Evolutionary conservation across 306 rosid genomes (phyloP).

Genomic region (Psophocarpus tetragonolobus): DNA sequence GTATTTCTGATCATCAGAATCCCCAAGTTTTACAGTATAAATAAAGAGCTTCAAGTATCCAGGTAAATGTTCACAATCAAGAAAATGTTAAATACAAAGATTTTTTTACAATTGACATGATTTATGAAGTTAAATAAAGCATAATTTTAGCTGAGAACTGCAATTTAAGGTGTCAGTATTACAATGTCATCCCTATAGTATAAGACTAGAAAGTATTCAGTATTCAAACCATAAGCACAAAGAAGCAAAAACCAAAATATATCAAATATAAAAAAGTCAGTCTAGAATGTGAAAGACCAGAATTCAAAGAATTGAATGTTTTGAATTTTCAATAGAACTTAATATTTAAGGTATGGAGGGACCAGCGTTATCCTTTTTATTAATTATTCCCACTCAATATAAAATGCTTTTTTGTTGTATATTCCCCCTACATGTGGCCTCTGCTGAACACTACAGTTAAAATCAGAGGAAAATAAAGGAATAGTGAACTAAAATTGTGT

Average conservation of each 20-base stretch:
- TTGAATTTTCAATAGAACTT: constrained; percentile 6
- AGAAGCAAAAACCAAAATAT: constrained; percentile 19
- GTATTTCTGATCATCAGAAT: constrained; percentile 32
- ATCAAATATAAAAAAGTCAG: background rate
- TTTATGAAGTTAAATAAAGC: constrained; percentile 16
- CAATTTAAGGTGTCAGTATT: constrained; percentile 1
- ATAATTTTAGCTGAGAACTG: constrained; percentile 1
- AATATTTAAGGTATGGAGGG: background rate
- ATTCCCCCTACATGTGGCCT: constrained; percentile 14
- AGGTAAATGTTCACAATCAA: constrained; percentile 29
- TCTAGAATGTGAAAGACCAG: constrained; percentile 20
- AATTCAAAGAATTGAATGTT: background rate
- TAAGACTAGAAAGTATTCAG: constrained; percentile 24
- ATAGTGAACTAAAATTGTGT: no score
- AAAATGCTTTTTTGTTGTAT: constrained; percentile 18
- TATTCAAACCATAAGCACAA: constrained; percentile 21
- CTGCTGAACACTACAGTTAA: constrained; percentile 30
- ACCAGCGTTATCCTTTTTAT: background rate
- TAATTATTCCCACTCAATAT: background rate
- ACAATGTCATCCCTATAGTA: background rate
- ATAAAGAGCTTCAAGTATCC: constrained; percentile 38
- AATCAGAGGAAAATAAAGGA: no score
- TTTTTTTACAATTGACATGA: constrained; percentile 9
- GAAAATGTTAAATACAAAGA: background rate
- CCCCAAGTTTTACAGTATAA: constrained; percentile 36